Evolutionary conservation across 2,329 filamentous ascomycete genomes (phyloP).

Genomic region (Exutisphaerella laricina): DNA sequence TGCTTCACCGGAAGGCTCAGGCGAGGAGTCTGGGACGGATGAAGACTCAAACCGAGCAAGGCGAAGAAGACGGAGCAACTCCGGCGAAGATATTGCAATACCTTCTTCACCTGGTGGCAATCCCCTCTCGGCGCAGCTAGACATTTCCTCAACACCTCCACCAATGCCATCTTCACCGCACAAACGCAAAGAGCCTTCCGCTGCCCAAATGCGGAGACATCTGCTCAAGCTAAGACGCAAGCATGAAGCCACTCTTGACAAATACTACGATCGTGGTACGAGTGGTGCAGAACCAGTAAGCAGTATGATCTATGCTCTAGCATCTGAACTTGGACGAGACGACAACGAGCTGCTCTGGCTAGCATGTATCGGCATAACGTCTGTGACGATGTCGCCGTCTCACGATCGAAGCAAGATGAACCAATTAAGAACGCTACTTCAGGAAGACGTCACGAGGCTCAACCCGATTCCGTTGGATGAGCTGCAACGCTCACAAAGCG

Average conservation of each 20-base stretch:
- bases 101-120: slow-evolving; percentile 54
- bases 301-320: slow-evolving; percentile 88
- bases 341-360: slow-evolving; percentile 96
- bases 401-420: slow-evolving; percentile 66
- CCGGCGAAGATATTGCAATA: slow-evolving; percentile 65
- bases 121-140: slow-evolving; percentile 31
- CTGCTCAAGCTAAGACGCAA: slow-evolving; percentile 70
- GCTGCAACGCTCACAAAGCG: slow-evolving; percentile 51
- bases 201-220: slow-evolving; percentile 64
- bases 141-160: slow-evolving; percentile 26
- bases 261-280: slow-evolving; percentile 80
- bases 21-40: slow-evolving; percentile 60
- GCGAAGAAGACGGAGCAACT: slow-evolving; percentile 82
- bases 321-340: slow-evolving; percentile 89
- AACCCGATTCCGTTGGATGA: slow-evolving; percentile 68
- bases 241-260: slow-evolving; percentile 68
- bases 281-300: slow-evolving; percentile 95
- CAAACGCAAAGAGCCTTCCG: slow-evolving; percentile 59
- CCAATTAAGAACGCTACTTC: slow-evolving; percentile 74
- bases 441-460: slow-evolving; percentile 88
- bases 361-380: slow-evolving; percentile 90
- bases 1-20: slow-evolving; percentile 64
- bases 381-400: slow-evolving; percentile 65
- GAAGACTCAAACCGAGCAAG: slow-evolving; percentile 60
- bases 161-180: slow-evolving; percentile 51